These are phyloP conservation scores for Ganoderma resinaceum DNA, from an alignment of 1,284 basidiomycete genomes.

Conservation along the genomic window DNA sequence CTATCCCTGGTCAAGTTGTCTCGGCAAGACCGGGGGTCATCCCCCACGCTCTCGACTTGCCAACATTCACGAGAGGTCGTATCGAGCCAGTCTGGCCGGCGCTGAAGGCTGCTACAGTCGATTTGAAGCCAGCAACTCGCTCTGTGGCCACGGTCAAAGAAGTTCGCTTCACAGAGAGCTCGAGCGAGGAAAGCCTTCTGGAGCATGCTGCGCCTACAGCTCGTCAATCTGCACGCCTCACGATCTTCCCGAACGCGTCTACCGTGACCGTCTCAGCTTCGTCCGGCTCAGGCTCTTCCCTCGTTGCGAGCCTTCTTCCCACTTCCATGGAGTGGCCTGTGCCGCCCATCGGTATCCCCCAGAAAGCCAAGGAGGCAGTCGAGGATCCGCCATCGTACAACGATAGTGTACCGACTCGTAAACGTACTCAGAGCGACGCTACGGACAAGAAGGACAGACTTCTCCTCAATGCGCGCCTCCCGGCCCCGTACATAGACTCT, in stretches of 20 bases:
- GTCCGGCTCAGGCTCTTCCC: neutral
- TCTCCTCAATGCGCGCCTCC: neutral
- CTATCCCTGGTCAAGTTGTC: neutral
- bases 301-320: neutral
- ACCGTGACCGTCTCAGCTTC: constrained; percentile 5
- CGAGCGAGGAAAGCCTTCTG: constrained; percentile 4
- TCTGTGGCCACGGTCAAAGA: neutral
- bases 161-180: neutral
- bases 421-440: neutral
- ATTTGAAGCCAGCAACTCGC: neutral
- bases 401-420: neutral
- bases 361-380: neutral
- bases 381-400: neutral
- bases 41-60: neutral
- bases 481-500: neutral
- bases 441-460: neutral
- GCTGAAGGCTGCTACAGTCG: neutral
- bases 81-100: neutral
- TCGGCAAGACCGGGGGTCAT: neutral
- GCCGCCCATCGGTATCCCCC: neutral
- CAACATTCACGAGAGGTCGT: neutral
- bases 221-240: neutral
- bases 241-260: constrained; percentile 7
- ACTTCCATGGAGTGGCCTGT: neutral
- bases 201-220: neutral